These are phyloP conservation scores for Selaginella tamariscina DNA, from an alignment of 75 land plant species.

Conservation along the genomic window DNA sequence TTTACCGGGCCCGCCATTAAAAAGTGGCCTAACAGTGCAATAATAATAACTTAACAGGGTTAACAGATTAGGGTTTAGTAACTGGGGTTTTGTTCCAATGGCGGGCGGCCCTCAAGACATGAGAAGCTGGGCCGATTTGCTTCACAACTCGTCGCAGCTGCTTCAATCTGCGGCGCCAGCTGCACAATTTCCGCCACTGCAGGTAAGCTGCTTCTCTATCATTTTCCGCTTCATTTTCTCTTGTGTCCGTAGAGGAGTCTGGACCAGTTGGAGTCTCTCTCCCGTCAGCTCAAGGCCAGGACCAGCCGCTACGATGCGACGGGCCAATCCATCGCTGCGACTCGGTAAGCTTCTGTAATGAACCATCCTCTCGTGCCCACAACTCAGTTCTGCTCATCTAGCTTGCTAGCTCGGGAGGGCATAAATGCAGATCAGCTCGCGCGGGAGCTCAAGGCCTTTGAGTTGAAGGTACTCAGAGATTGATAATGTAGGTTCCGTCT, in stretches of 20 bases:
- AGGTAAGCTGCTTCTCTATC: conserved; percentile 34
- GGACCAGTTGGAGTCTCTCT: conserved; percentile 78
- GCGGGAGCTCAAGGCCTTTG: conserved; percentile 89
- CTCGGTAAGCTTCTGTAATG: conserved; percentile 41
- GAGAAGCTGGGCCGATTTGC: conserved; percentile 81
- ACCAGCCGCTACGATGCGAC: conserved; percentile 70
- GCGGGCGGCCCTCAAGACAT: conserved; percentile 47
- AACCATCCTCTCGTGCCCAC: neutral
- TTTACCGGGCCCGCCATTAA: no score
- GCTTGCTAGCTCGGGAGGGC: conserved; percentile 91
- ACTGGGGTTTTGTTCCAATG: conserved; percentile 30
- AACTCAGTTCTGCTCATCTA: conserved; percentile 17
- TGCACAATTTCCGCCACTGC: conserved; percentile 84
- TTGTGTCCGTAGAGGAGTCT: conserved; percentile 56
- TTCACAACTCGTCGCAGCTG: conserved; percentile 88
- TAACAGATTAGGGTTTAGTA: neutral
- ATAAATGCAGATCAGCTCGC: conserved; percentile 98
- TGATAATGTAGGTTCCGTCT: conserved; percentile 3
- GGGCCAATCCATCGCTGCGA: conserved; percentile 79
- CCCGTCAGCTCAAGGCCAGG: conserved; percentile 77
- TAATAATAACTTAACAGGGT: no score
- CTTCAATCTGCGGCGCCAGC: conserved; percentile 84
- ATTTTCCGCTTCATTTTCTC: neutral
- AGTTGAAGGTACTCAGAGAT: conserved; percentile 55
- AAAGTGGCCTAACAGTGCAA: no score